Base-by-base conservation (phyloP, 129 eudicot genomes). In the Pseudognaphalium luteoalbum region DNA sequence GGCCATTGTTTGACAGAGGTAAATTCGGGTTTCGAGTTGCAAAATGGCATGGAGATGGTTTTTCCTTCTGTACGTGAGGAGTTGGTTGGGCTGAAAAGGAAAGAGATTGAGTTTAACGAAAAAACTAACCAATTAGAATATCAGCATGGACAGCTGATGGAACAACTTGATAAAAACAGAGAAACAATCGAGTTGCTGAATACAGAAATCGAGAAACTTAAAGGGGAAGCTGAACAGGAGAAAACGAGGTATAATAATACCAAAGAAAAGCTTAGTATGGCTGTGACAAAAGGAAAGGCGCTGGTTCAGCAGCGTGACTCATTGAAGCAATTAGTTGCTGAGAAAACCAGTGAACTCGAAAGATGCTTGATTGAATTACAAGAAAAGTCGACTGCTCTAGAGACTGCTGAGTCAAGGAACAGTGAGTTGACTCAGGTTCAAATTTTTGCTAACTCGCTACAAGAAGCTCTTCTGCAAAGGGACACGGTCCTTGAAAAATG, bases 281-380 rank as follows among this genome's bases (percentile, higher is more conserved):
- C 99, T 59, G 99, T 91, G 77, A 89, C 97, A 50, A 91, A 91
- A 76, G 99, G 97, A 62, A 95, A 91, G 88, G 94, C 88, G 17
- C 81, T 95, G 80, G 97, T 95, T 57, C 99, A 95, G 78, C 96
- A 91, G 42, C 90, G 97, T 59, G 99, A 95, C 77, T 86, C 96
- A n/a, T 78, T 95, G 73, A 95, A 95, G 70, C 97, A 89, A 71
- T 73, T 77, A 11, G 76, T 91, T 78, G 82, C 96, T 67, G 97
- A 89, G 34, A 91, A 89, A 83, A 76, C 95, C 12, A 89, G 89
- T 77, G 90, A 95, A 83, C 78, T 95, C 58, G 97, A 86, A 64
- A 87, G 66, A 64, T 86, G 82, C 80, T 72, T 76, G 28, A 64
- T 25, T 68, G 87, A 88, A 70, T 76, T 91, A 68, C 91, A 91